Evolutionary conservation across 2,329 filamentous ascomycete genomes (phyloP).

Genomic region (Pestalotiopsis sp.): DNA sequence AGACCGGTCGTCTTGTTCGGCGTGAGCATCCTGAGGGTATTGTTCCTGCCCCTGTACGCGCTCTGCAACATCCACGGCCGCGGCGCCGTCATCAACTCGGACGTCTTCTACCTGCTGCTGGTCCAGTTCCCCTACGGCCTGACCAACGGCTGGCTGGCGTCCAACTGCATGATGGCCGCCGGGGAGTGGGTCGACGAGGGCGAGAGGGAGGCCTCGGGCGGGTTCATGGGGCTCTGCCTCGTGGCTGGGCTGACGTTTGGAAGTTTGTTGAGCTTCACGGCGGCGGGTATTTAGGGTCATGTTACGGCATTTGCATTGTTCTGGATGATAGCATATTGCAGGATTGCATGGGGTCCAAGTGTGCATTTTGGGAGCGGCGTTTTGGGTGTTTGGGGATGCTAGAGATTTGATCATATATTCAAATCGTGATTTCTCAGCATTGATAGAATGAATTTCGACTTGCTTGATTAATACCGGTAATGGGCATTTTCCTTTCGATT

Average conservation of each 20-base stretch:
- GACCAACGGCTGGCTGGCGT: conserved; percentile 85
- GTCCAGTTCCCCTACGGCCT: conserved; percentile 85
- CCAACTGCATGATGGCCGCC: conserved; percentile 89
- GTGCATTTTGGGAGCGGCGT: neutral
- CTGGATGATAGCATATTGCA: neutral
- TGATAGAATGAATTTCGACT: neutral
- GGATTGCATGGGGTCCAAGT: neutral
- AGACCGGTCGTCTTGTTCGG: conserved; percentile 70
- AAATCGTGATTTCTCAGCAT: neutral
- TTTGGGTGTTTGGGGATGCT: neutral
- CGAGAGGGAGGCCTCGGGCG: conserved; percentile 86
- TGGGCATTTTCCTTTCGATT: too few species aligned
- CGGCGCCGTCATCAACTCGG: conserved; percentile 75
- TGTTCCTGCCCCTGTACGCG: conserved; percentile 82
- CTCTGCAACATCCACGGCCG: conserved; percentile 84
- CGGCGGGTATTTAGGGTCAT: conserved; percentile 49
- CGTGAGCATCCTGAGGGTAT: conserved; percentile 65
- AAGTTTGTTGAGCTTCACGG: conserved; percentile 87
- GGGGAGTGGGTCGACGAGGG: conserved; percentile 78
- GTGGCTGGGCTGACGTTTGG: conserved; percentile 81
- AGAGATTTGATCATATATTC: neutral
- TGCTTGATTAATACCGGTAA: too few species aligned
- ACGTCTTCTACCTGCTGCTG: conserved; percentile 83
- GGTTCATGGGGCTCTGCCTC: conserved; percentile 92
- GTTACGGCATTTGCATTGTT: neutral